Evolutionary conservation across 352 stramenopile species (phyloP), one percentile per base, ranked within the genome.

Genomic region (Phytopythium montanum): DNA sequence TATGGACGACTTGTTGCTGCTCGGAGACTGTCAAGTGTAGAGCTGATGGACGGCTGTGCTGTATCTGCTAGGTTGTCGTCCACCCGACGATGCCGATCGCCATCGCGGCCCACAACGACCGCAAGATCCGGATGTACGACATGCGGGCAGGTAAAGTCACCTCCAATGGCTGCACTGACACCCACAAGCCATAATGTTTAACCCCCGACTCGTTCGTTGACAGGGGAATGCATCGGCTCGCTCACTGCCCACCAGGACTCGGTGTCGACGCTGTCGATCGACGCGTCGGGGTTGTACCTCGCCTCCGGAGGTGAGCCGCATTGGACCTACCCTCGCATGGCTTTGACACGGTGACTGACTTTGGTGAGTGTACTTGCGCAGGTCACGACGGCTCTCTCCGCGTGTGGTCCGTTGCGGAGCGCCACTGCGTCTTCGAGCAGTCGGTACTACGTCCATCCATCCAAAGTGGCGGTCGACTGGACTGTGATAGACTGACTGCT

Each of bases 361-460:
- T n/a, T 52, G 46, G 4, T 42, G 5, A 56, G 33, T 16, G 38
- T 62, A 16, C 49, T 12, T 25, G 36, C 55, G 25, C 48, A 91
- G 84, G 86, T 16, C 86, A 95, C 59, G 86, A 95, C 62, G 84
- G 86, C 21, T 93, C 86, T 10, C 72, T 95, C 52, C 81, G 86
- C 31, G 77, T 95, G 44, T 95, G 86, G 86, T 90, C 82, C 1
- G 75, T 94, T 9, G 70, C 73, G 9, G 86, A 95, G 57, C 81
- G 86, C 6, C 83, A 90, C 67, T 95, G 86, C 68, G 77, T 95
- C 34, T 93, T 92, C 66, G 86, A 95, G 59, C 82, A 93, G 76
- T 73, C 80, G 68, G 85, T 92, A 64, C 33, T 69, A n/a, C n/a
- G 66, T 26, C 5, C 33, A 12, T 16, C 1, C 8, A 26, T 14